Evolutionary conservation across 1,284 basidiomycete species (phyloP).

Genomic region (Xerocomus cyaneibrunnescens): DNA sequence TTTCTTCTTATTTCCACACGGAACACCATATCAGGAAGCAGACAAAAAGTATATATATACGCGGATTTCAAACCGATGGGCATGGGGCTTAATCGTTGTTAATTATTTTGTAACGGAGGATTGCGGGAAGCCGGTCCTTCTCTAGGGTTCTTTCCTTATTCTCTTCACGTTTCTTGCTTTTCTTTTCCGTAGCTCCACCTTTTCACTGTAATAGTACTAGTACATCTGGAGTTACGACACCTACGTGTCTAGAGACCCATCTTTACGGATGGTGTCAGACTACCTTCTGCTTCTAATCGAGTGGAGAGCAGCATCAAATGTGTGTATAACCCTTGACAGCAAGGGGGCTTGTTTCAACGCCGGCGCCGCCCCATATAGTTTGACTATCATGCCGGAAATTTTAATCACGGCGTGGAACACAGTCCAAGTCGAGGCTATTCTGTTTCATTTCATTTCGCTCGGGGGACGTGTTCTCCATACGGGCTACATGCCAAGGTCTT

Average conservation of each 20-base stretch:
- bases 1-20: background rate
- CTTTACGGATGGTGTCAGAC: background rate
- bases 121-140: constrained; percentile 17
- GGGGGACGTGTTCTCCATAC: background rate
- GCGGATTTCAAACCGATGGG: background rate
- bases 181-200: background rate
- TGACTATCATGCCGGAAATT: background rate
- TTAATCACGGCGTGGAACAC: constrained; percentile 7
- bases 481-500: background rate
- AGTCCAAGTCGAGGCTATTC: background rate
- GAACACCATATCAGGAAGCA: background rate
- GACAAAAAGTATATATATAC: constrained; percentile 15
- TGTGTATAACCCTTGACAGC: constrained; percentile 3
- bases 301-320: background rate
- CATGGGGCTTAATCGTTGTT: constrained; percentile 9
- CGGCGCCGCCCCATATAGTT: no score
- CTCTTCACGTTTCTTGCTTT: background rate
- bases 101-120: constrained; percentile 27
- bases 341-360: background rate
- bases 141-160: constrained; percentile 10
- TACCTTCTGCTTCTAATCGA: background rate
- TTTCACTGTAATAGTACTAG: background rate
- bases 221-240: background rate
- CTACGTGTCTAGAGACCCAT: constrained; percentile 1
- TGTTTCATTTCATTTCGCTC: constrained; percentile 1